Evolutionary conservation across 2,329 filamentous ascomycete genomes (phyloP).

Genomic region (Rutstroemia sp.): DNA sequence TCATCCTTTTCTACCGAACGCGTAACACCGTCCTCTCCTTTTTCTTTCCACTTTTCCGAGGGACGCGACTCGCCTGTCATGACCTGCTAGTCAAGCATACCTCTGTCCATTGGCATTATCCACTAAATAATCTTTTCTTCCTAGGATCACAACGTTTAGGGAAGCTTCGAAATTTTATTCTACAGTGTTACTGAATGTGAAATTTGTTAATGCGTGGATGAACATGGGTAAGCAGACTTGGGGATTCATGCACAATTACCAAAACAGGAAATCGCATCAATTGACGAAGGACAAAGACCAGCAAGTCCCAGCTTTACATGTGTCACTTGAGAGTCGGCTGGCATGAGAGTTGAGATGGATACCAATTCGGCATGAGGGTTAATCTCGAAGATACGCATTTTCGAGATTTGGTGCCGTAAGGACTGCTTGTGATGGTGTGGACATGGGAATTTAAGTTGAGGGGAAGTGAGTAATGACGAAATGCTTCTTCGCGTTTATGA

Average conservation of each 20-base stretch:
- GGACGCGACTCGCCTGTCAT: no score
- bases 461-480: background rate
- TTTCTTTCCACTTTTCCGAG: no score
- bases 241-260: background rate
- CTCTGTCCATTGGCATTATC: background rate
- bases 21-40: background rate
- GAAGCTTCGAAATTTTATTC: background rate
- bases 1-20: background rate
- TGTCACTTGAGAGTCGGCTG: background rate
- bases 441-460: background rate
- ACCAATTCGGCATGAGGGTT: background rate
- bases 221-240: background rate
- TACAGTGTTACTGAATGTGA: background rate
- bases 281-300: background rate
- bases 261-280: background rate
- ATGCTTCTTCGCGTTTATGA: conserved; percentile 3
- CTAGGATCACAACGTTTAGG: background rate
- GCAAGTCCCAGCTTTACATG: background rate
- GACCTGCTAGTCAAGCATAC: no score
- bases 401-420: background rate
- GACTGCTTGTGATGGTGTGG: background rate
- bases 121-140: background rate
- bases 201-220: conserved; percentile 5
- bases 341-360: background rate
- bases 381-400: background rate